Evolutionary conservation across 2,329 filamentous ascomycete genomes (phyloP).

Genomic region (Neofusicoccum cordaticola): DNA sequence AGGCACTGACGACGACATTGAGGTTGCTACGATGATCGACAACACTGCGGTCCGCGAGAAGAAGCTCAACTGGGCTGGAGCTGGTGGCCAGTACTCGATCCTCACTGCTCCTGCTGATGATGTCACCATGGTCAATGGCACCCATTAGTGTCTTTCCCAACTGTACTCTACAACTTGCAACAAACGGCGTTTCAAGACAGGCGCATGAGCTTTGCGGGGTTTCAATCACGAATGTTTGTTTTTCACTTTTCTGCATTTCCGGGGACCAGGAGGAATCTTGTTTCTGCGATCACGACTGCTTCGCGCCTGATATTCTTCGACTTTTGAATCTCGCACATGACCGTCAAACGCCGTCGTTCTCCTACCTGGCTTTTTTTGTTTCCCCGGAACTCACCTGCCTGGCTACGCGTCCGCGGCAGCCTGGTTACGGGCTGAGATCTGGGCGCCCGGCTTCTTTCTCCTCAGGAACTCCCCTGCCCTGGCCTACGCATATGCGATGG

Average conservation of each 20-base stretch:
- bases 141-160: neutral
- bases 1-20: slow-evolving; percentile 74
- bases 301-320: neutral
- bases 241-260: neutral
- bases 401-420: too few species aligned
- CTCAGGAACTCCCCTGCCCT: neutral
- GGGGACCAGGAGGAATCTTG: neutral
- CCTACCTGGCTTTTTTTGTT: neutral
- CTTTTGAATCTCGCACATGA: neutral
- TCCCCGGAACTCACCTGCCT: too few species aligned
- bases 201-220: neutral
- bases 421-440: too few species aligned
- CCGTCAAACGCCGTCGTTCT: neutral
- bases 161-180: neutral
- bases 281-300: neutral
- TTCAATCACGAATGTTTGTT: neutral
- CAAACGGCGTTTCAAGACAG: neutral
- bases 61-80: slow-evolving; percentile 73
- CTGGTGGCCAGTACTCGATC: slow-evolving; percentile 81
- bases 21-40: slow-evolving; percentile 74
- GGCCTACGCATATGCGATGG: neutral
- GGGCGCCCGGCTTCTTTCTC: neutral
- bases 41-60: slow-evolving; percentile 78
- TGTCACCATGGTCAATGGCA: slow-evolving; percentile 5
- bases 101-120: slow-evolving; percentile 45